Evolutionary conservation across 306 rosid genomes (phyloP).

Genomic region (Leucaena leucocephala): DNA sequence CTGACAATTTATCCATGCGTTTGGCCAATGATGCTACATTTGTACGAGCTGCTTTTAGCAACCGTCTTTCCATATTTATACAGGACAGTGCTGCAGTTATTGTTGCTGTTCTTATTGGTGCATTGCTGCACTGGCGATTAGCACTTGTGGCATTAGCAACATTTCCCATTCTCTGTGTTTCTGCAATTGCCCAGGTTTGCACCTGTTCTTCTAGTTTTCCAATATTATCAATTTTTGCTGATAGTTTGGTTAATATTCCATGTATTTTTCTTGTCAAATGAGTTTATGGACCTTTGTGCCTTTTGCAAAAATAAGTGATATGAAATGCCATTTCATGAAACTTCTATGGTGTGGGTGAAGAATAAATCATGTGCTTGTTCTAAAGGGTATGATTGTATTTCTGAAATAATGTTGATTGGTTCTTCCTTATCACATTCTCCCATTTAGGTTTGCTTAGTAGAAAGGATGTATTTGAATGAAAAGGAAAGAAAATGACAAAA

Average conservation of each 20-base stretch:
- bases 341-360: conserved; percentile 21
- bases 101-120: conserved; percentile 94
- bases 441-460: background rate
- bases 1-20: conserved; percentile 98
- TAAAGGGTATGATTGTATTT: background rate
- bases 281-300: conserved; percentile 30
- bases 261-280: conserved; percentile 25
- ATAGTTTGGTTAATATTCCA: conserved; percentile 30
- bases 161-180: conserved; percentile 83
- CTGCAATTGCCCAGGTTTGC: conserved; percentile 96
- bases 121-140: conserved; percentile 85
- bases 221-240: conserved; percentile 11
- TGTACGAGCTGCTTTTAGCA: conserved; percentile 98
- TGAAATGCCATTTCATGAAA: conserved; percentile 22
- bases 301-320: conserved; percentile 11
- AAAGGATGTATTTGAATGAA: background rate
- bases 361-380: conserved; percentile 20
- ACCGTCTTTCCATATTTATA: conserved; percentile 94
- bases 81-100: conserved; percentile 97
- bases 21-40: conserved; percentile 99
- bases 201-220: conserved; percentile 36
- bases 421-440: background rate
- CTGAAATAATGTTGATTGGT: conserved; percentile 1
- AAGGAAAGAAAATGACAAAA: background rate
- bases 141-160: conserved; percentile 99